phyloP scores from a whole-genome alignment of 495 filamentous ascomycete species.

The Pyrenula aspistea region DNA sequence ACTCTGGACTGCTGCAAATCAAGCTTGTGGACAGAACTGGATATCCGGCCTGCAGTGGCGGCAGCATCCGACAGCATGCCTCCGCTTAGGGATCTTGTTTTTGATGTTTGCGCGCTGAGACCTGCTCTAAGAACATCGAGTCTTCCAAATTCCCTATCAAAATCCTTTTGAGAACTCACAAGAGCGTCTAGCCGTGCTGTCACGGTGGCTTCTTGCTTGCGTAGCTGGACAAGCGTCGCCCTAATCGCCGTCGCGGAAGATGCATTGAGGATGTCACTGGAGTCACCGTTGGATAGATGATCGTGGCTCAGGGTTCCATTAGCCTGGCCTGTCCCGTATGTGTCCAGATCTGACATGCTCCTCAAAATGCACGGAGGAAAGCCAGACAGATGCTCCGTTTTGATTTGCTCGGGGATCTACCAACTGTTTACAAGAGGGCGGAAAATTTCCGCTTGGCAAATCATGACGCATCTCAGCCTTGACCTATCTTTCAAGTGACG shows the following conservation, averaged over 20 bases:
- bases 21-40: constrained; percentile 68
- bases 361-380: no score
- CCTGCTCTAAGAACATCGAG: constrained; percentile 83
- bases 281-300: background rate
- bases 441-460: no score
- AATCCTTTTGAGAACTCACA: constrained; percentile 67
- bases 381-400: no score
- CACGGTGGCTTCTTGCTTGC: constrained; percentile 60
- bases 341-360: background rate
- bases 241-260: constrained; percentile 68
- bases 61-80: constrained; percentile 77
- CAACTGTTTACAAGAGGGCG: no score
- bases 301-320: constrained; percentile 16
- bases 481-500: no score
- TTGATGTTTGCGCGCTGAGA: constrained; percentile 76
- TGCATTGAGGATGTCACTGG: constrained; percentile 49
- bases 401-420: no score
- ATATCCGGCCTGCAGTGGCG: constrained; percentile 75
- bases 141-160: constrained; percentile 71
- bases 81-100: constrained; percentile 73
- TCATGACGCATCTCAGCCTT: no score
- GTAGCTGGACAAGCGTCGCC: constrained; percentile 58
- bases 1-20: constrained; percentile 87
- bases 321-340: background rate
- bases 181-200: constrained; percentile 64